Percentiles rank a stretch among this genome's conserved stretches.
Evolutionary conservation across 1,139 yeast species (phyloP).

Genomic region (Ogataea hybrid): DNA sequence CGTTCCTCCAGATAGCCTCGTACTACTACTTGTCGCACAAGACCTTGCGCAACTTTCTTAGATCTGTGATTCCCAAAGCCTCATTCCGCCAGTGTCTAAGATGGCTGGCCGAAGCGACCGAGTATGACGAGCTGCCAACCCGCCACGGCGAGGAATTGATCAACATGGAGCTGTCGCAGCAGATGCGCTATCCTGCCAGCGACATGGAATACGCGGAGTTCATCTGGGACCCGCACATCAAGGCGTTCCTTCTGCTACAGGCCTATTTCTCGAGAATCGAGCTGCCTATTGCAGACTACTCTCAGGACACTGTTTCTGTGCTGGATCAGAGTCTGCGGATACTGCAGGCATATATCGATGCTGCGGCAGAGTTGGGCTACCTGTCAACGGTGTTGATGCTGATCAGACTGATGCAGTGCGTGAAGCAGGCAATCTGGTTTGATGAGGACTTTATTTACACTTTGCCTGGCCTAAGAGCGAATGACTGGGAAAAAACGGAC

Average conservation of each 20-base stretch:
- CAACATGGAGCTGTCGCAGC: slow-evolving; percentile 84
- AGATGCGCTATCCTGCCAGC: slow-evolving; percentile 73
- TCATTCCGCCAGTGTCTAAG: slow-evolving; percentile 68
- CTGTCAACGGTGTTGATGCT: slow-evolving; percentile 57
- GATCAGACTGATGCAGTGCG: slow-evolving; percentile 74
- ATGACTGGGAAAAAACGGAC: slow-evolving; percentile 11
- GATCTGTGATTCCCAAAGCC: slow-evolving; percentile 48
- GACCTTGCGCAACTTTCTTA: slow-evolving; percentile 70
- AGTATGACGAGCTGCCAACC: slow-evolving; percentile 89
- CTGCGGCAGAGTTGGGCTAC: slow-evolving; percentile 81
- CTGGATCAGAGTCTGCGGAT: slow-evolving; percentile 94
- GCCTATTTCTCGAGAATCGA: slow-evolving; percentile 83
- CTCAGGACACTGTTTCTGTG: slow-evolving; percentile 91
- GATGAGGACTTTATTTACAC: slow-evolving; percentile 69
- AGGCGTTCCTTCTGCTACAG: slow-evolving; percentile 80
- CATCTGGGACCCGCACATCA: slow-evolving; percentile 96
- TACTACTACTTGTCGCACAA: slow-evolving; percentile 92
- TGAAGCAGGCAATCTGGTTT: slow-evolving; percentile 87
- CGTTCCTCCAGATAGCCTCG: slow-evolving; percentile 81
- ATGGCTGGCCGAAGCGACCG: slow-evolving; percentile 76
- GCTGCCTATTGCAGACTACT: slow-evolving; percentile 91
- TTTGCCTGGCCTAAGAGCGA: slow-evolving; percentile 65
- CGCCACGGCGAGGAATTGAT: slow-evolving; percentile 94
- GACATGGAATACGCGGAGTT: slow-evolving; percentile 58
- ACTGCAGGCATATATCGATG: slow-evolving; percentile 88